phyloP scores from a whole-genome alignment of 1,284 basidiomycete genomes.

The Ganoderma sinense region DNA sequence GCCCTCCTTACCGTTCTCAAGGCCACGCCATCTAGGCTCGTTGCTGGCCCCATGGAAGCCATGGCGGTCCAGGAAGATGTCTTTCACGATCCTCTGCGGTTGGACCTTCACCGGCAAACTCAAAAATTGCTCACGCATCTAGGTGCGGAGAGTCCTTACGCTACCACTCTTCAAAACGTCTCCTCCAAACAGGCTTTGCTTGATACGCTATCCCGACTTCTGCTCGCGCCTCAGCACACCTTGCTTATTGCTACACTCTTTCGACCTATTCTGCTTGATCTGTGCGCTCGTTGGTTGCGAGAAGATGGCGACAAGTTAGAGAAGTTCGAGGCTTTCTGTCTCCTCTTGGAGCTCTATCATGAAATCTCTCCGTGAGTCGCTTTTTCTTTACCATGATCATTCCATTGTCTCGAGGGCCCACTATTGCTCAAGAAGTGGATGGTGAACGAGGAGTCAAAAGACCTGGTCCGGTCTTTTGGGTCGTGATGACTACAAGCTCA shows the following conservation, averaged over 20 bases:
- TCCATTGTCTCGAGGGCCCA: neutral
- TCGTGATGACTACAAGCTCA: neutral
- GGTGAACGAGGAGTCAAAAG: neutral
- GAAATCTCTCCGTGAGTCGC: constrained; percentile 78
- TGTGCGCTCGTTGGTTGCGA: constrained; percentile 76
- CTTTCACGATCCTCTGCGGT: constrained; percentile 51
- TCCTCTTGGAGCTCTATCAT: constrained; percentile 72
- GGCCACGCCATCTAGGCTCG: neutral
- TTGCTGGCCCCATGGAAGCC: neutral
- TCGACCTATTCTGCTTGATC: constrained; percentile 73
- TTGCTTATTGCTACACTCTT: constrained; percentile 62
- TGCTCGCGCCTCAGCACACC: constrained; percentile 62
- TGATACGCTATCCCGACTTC: constrained; percentile 29
- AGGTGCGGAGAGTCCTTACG: constrained; percentile 45
- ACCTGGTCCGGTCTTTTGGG: neutral
- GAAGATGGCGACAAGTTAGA: constrained; percentile 54
- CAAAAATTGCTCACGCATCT: constrained; percentile 50
- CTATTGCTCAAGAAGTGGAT: neutral
- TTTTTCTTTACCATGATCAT: constrained; percentile 12
- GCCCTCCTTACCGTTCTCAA: neutral
- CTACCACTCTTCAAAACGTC: constrained; percentile 44
- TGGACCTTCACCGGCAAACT: constrained; percentile 63
- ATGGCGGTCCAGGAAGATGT: constrained; percentile 9
- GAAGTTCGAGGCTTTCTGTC: constrained; percentile 66
- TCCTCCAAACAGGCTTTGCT: constrained; percentile 49